Percentiles rank a stretch among this genome's conserved stretches.
These are phyloP conservation scores for Colletotrichum lentis DNA, from an alignment of 2,329 filamentous ascomycete genomes.

Conservation along the genomic window DNA sequence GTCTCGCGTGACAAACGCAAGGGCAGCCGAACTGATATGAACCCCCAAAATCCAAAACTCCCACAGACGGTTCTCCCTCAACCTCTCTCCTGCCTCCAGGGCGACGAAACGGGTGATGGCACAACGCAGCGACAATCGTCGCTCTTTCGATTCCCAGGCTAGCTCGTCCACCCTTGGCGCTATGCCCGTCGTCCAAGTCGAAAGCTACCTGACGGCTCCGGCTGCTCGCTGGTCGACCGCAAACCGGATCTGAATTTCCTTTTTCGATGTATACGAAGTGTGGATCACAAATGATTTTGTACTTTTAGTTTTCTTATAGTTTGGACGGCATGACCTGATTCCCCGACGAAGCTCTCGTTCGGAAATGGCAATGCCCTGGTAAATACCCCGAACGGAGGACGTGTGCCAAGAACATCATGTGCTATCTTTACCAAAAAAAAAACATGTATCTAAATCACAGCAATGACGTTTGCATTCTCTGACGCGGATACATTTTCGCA, in stretches of 20 bases:
- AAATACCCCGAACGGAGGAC: neutral
- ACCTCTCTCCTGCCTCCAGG: conserved; percentile 28
- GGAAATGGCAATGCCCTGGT: neutral
- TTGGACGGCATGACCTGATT: neutral
- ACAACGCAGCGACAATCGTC: conserved; percentile 15
- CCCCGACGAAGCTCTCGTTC: neutral
- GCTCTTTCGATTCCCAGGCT: conserved; percentile 29
- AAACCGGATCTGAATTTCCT: conserved; percentile 13
- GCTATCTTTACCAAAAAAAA: no score
- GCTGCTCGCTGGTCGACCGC: conserved; percentile 28
- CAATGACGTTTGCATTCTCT: no score
- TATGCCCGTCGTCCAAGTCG: conserved; percentile 29
- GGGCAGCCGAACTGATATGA: neutral
- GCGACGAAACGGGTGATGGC: conserved; percentile 23
- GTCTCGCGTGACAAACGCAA: neutral
- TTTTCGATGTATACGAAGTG: no score
- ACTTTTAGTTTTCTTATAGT: no score
- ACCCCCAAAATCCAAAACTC: neutral
- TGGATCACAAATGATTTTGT: no score
- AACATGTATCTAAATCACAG: no score
- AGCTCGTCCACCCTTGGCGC: conserved; percentile 27
- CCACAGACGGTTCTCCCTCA: conserved; percentile 26
- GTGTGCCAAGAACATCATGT: rapidly evolving
- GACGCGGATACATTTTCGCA: no score
- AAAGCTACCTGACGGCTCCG: conserved; percentile 24